Evolutionary conservation across 176 grass and related monocot species (phyloP).

Genomic region (Phragmites australis): DNA sequence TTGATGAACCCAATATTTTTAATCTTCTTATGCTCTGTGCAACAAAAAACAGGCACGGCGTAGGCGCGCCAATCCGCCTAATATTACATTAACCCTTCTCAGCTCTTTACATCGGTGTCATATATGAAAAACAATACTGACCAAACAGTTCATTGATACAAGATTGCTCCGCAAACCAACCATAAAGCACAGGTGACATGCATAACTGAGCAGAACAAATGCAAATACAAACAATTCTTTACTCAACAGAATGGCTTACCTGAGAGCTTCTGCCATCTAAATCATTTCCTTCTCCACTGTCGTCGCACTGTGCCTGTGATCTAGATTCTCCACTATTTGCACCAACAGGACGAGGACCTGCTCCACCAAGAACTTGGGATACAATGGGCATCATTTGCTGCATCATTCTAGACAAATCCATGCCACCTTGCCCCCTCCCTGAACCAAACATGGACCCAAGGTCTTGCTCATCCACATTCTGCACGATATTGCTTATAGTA

Average conservation of each 20-base stretch:
- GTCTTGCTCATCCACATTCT: slow-evolving; percentile 66
- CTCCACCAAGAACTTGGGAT: slow-evolving; percentile 71
- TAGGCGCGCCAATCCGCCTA: no score
- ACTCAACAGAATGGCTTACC: slow-evolving; percentile 36
- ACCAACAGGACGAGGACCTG: slow-evolving; percentile 13
- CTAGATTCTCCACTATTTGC: slow-evolving; percentile 39
- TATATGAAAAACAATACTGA: neutral
- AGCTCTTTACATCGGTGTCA: neutral
- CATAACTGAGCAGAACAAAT: neutral
- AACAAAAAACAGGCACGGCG: no score
- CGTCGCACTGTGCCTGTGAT: slow-evolving; percentile 21
- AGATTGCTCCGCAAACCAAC: neutral
- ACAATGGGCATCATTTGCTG: slow-evolving; percentile 95
- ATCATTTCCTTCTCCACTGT: neutral
- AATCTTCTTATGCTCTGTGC: no score
- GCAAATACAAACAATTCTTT: neutral
- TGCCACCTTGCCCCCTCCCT: slow-evolving; percentile 53
- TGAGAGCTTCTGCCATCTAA: slow-evolving; percentile 27
- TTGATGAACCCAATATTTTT: no score
- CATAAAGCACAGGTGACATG: neutral
- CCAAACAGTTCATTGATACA: neutral
- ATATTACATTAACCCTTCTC: neutral
- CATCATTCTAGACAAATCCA: slow-evolving; percentile 88
- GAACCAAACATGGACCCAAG: slow-evolving; percentile 48
- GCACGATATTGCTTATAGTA: slow-evolving; percentile 67